Conservation (phyloP, 176 grass and related monocot species). For the Elymus sibiricus region DNA sequence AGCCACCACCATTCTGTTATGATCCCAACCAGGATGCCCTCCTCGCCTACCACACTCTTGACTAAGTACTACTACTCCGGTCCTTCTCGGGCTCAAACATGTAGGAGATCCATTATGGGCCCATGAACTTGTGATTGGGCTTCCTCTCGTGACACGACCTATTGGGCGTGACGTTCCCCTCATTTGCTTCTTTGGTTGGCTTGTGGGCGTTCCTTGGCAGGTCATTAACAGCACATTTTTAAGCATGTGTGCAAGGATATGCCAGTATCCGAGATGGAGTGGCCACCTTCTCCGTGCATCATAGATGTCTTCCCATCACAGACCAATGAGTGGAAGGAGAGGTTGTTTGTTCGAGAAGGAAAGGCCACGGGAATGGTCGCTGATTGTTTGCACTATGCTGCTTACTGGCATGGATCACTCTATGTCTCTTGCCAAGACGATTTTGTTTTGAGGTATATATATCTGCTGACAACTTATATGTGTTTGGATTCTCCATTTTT, state of each 20-base stretch:
- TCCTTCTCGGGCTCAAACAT: no score
- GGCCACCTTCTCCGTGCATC: background rate
- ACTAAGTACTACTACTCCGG: no score
- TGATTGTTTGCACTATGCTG: accelerated
- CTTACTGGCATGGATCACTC: background rate
- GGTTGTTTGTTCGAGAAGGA: background rate
- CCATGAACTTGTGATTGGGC: no score
- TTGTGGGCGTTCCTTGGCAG: no score
- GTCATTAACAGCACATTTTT: no score
- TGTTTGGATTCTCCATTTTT: background rate
- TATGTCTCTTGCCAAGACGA: background rate
- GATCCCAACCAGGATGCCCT: no score
- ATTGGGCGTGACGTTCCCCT: no score
- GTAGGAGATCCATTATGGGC: no score
- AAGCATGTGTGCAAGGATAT: background rate
- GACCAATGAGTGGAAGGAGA: background rate
- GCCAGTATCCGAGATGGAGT: background rate
- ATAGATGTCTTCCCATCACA: background rate
- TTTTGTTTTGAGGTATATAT: background rate
- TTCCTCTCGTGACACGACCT: no score
- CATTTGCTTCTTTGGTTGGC: no score
- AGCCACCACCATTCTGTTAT: no score
- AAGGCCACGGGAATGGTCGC: background rate
- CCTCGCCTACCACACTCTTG: no score
- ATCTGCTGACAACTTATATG: background rate